Evolutionary conservation across 73 alveolate genomes (phyloP).

Genomic region (Stentor roeselii): DNA sequence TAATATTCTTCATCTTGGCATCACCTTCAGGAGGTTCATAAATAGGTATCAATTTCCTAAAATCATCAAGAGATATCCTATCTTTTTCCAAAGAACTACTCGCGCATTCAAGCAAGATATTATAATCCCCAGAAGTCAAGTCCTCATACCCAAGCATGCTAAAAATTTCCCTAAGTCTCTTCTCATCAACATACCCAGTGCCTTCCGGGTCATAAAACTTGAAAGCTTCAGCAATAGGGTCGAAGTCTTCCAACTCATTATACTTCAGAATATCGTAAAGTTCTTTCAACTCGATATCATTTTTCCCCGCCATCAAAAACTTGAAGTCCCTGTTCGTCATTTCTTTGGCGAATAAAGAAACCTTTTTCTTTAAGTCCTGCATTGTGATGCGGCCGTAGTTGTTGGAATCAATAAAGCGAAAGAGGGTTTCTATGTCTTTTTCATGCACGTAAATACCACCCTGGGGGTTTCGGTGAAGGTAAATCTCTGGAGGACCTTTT

Average conservation of each 20-base stretch:
- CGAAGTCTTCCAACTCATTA: conserved; percentile 26
- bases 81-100: background rate
- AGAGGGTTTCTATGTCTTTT: conserved; percentile 20
- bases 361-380: conserved; percentile 25
- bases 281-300: conserved; percentile 8
- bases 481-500: conserved; percentile 16
- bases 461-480: conserved; percentile 24
- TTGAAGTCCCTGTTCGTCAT: conserved; percentile 23
- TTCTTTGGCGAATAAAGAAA: conserved; percentile 25
- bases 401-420: conserved; percentile 18
- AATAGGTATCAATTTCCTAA: conserved; percentile 6
- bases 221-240: conserved; percentile 31
- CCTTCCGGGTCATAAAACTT: conserved; percentile 26
- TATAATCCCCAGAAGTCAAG: conserved; percentile 17
- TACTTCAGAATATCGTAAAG: conserved; percentile 29
- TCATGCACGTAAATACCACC: conserved; percentile 33
- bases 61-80: conserved; percentile 24
- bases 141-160: conserved; percentile 23
- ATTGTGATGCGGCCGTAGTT: conserved; percentile 10
- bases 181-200: conserved; percentile 19
- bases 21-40: conserved; percentile 25
- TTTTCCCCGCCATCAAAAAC: conserved; percentile 28
- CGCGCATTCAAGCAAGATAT: conserved; percentile 15
- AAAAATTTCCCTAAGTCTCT: conserved; percentile 9
- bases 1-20: conserved; percentile 1